These are phyloP conservation scores for Coemansia sp. DNA, from an alignment of 192 early-diverging fungal genomes.

Conservation along the genomic window DNA sequence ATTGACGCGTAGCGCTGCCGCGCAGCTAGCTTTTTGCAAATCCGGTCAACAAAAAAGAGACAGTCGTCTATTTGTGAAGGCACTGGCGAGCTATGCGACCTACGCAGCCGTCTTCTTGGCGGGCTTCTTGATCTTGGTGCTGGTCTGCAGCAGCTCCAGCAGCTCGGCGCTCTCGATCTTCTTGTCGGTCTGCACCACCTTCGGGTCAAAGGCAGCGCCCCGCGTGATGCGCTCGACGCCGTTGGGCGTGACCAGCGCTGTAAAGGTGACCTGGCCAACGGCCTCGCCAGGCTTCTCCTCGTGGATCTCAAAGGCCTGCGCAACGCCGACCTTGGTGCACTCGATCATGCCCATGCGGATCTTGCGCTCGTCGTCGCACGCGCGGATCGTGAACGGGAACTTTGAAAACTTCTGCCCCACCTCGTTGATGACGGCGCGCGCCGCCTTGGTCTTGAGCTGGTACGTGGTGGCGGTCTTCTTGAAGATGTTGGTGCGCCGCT, in stretches of 20 bases:
- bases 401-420: slow-evolving; percentile 73
- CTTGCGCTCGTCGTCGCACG: slow-evolving; percentile 87
- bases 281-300: slow-evolving; percentile 75
- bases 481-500: slow-evolving; percentile 84
- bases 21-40: slow-evolving; percentile 12
- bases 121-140: slow-evolving; percentile 47
- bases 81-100: slow-evolving; percentile 1
- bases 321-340: slow-evolving; percentile 76
- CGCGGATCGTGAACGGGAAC: slow-evolving; percentile 85
- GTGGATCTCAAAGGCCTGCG: slow-evolving; percentile 76
- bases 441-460: slow-evolving; percentile 83
- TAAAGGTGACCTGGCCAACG: slow-evolving; percentile 89
- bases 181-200: slow-evolving; percentile 80
- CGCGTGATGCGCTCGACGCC: slow-evolving; percentile 82
- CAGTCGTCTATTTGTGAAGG: neutral
- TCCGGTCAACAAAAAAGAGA: neutral
- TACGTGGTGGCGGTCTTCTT: slow-evolving; percentile 79
- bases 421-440: slow-evolving; percentile 67
- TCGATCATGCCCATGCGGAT: slow-evolving; percentile 89
- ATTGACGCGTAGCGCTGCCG: slow-evolving; percentile 56
- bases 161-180: slow-evolving; percentile 77
- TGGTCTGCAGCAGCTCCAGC: slow-evolving; percentile 65
- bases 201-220: slow-evolving; percentile 66
- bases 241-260: slow-evolving; percentile 83
- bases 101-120: slow-evolving; percentile 23